These are phyloP conservation scores for Suillus subalutaceus DNA, from an alignment of 768 basidiomycete species.

Conservation along the genomic window DNA sequence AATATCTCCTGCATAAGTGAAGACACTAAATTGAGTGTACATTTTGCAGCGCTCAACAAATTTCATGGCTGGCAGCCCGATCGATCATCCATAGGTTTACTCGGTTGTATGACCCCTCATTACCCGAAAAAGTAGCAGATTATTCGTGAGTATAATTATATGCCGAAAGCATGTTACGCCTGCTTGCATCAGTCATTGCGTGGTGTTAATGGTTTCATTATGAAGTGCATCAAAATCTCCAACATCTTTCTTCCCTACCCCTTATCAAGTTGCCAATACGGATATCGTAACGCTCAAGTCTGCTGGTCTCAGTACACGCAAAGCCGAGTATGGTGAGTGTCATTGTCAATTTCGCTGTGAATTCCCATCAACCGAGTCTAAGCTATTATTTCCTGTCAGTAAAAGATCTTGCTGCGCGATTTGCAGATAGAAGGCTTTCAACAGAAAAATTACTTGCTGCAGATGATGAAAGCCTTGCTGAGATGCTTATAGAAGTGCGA, in stretches of 20 bases:
- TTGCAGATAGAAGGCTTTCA: conserved; percentile 79
- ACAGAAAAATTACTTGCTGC: conserved; percentile 69
- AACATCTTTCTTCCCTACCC: conserved; percentile 67
- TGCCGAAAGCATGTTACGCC: background rate
- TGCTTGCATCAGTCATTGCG: background rate
- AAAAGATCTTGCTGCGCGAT: conserved; percentile 75
- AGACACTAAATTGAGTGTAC: background rate
- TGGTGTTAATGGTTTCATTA: conserved; percentile 8
- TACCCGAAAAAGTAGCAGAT: conserved; percentile 69
- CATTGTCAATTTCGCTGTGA: background rate
- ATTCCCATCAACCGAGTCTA: background rate
- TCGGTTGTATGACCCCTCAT: conserved; percentile 69
- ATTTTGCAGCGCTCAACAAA: conserved; percentile 66
- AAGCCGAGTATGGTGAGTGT: conserved; percentile 82
- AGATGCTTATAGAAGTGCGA: conserved; percentile 75
- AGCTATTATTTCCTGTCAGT: conserved; percentile 45
- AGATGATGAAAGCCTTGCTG: conserved; percentile 73
- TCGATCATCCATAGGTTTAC: conserved; percentile 82
- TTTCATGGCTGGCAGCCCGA: conserved; percentile 85
- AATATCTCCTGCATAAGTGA: background rate
- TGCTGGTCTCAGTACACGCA: conserved; percentile 82
- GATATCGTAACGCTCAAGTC: conserved; percentile 61
- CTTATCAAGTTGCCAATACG: conserved; percentile 64
- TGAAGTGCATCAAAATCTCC: conserved; percentile 23
- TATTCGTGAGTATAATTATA: conserved; percentile 41